Conservation (phyloP, 805 yeast genomes). For the Schwanniomyces occidentalis region DNA sequence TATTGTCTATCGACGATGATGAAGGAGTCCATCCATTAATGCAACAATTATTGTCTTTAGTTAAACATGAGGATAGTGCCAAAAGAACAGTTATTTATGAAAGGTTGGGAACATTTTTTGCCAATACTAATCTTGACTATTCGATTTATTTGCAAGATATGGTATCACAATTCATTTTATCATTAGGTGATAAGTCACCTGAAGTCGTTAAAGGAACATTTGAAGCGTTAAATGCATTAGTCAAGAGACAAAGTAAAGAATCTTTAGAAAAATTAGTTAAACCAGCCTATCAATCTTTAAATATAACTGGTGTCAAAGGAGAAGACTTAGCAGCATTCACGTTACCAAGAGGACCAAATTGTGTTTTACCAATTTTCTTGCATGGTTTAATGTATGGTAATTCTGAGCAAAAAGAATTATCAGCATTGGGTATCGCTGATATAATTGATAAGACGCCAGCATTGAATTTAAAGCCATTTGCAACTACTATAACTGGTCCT, state of each 20-base stretch:
- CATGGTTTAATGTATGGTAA: conserved; percentile 96
- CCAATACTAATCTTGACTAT: conserved; percentile 64
- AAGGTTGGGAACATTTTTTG: conserved; percentile 73
- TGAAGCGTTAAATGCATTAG: conserved; percentile 62
- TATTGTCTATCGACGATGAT: conserved; percentile 69
- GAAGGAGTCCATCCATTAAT: conserved; percentile 83
- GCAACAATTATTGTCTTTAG: conserved; percentile 74
- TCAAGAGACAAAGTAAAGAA: conserved; percentile 73
- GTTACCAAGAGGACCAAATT: conserved; percentile 80
- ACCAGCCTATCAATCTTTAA: conserved; percentile 77
- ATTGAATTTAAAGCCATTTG: conserved; percentile 78
- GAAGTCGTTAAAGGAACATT: conserved; percentile 65
- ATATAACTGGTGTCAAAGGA: conserved; percentile 59
- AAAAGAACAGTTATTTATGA: conserved; percentile 64
- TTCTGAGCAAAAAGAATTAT: conserved; percentile 74
- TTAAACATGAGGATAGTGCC: conserved; percentile 70
- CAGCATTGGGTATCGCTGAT: conserved; percentile 89
- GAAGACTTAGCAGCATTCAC: conserved; percentile 73
- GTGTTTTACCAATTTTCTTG: conserved; percentile 85
- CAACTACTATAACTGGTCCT: conserved; percentile 95
- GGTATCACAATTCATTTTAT: conserved; percentile 64
- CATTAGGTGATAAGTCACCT: conserved; percentile 68
- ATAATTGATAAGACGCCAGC: conserved; percentile 84
- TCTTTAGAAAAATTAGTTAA: conserved; percentile 72
- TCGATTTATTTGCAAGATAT: conserved; percentile 73